A percentile compares a stretch with the other conserved stretches of the same genome.
phyloP scores from a whole-genome alignment of 805 yeast species.

The Zygoascus bituminiphila region DNA sequence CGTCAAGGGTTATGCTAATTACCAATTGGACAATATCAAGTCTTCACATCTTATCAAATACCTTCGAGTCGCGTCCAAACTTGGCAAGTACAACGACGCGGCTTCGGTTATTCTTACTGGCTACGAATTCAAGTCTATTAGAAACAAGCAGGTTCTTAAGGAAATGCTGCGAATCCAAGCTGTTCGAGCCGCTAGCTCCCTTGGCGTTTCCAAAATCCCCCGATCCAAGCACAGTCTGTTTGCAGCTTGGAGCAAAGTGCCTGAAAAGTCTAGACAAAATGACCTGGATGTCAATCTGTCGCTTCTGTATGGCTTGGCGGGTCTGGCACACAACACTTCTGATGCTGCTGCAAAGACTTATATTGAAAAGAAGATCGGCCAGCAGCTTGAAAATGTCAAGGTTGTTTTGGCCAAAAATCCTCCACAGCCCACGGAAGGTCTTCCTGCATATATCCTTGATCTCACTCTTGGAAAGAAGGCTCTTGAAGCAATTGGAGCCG shows the following conservation, averaged over 20 bases:
- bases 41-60: slow-evolving; percentile 17
- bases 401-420: not conserved
- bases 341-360: not conserved
- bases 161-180: slow-evolving; percentile 5
- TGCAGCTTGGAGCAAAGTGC: slow-evolving; percentile 1
- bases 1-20: slow-evolving; percentile 15
- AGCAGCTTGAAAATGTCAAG: not conserved
- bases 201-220: not conserved
- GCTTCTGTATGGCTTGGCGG: slow-evolving; percentile 1
- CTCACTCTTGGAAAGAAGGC: slow-evolving; percentile 1
- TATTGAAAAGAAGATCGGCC: not conserved
- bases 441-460: slow-evolving; percentile 1
- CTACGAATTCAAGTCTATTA: slow-evolving; percentile 2
- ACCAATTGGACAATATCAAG: slow-evolving; percentile 13
- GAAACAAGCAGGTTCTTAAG: slow-evolving; percentile 1
- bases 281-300: slow-evolving; percentile 1
- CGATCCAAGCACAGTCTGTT: not conserved
- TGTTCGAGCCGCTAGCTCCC: not conserved
- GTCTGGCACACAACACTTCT: not conserved
- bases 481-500: not conserved
- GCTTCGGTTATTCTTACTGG: slow-evolving; percentile 2
- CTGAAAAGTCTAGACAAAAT: not conserved
- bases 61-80: slow-evolving; percentile 20
- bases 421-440: not conserved
- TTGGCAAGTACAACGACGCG: slow-evolving; percentile 18